phyloP scores from a whole-genome alignment of 148 eudicot genomes.

The Spergularia bocconei region DNA sequence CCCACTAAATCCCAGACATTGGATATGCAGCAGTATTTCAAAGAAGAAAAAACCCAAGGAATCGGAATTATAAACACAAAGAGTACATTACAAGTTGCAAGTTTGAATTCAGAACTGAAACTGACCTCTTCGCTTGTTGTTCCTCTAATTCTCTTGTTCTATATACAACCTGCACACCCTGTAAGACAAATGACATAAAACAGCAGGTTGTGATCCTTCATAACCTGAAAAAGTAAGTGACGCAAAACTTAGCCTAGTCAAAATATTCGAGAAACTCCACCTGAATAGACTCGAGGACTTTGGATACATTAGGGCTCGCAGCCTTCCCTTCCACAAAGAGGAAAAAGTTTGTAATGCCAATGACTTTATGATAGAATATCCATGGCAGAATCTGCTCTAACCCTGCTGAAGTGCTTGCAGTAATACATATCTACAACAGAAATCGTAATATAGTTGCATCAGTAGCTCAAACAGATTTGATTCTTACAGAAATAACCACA shows the following conservation, averaged over 20 bases:
- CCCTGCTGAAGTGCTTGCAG: conserved; percentile 81
- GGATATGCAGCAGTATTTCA: not conserved
- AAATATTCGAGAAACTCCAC: conserved; percentile 31
- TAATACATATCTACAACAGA: conserved; percentile 55
- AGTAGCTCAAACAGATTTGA: not conserved
- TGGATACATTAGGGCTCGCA: conserved; percentile 43
- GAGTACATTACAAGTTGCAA: not conserved
- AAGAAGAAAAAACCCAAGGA: not conserved
- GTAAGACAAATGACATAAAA: not conserved
- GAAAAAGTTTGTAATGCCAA: conserved; percentile 49
- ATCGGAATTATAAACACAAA: not conserved
- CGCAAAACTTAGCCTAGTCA: not conserved
- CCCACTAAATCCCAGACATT: not conserved
- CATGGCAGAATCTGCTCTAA: conserved; percentile 76
- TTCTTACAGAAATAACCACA: not conserved
- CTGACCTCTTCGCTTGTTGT: conserved; percentile 72
- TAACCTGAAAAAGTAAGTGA: too few species aligned
- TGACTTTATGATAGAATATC: conserved; percentile 73
- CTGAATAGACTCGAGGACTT: conserved; percentile 55
- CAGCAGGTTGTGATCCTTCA: not conserved
- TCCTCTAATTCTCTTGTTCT: conserved; percentile 72
- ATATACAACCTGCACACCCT: conserved; percentile 64
- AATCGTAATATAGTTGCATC: not conserved
- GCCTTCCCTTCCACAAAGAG: conserved; percentile 77
- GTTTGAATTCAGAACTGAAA: conserved; percentile 13